Conservation (phyloP, 1,284 basidiomycete genomes). For the Austroboletus niveus region DNA sequence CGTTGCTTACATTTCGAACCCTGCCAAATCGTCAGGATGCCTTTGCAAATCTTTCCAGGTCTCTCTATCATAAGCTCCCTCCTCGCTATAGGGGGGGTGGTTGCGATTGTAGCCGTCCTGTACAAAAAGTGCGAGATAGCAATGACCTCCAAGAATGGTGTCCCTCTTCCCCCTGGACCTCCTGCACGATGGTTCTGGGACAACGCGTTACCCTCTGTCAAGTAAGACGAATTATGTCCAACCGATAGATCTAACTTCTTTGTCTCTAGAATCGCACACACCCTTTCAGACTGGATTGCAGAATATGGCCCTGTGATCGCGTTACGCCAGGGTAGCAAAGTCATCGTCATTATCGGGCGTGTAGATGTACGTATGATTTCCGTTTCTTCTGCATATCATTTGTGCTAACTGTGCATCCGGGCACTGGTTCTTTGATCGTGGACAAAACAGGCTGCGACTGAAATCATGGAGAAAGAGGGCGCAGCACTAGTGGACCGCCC, state of each 20-base stretch:
- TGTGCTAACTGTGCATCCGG: too few relatives aligned
- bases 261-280: constrained; percentile 12
- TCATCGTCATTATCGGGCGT: constrained; percentile 31
- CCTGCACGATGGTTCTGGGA: constrained; percentile 28
- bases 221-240: constrained; percentile 10
- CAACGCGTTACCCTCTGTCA: constrained; percentile 16
- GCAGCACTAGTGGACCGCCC: constrained; percentile 33
- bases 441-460: constrained; percentile 19
- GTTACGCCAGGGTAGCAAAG: constrained; percentile 25
- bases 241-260: neutral
- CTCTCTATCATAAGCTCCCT: too few relatives aligned
- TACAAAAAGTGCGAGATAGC: constrained; percentile 1
- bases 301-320: constrained; percentile 36
- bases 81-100: neutral
- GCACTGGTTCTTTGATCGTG: too few relatives aligned
- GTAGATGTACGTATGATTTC: constrained; percentile 28
- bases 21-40: too few relatives aligned
- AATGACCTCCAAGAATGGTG: constrained; percentile 1
- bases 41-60: too few relatives aligned
- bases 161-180: constrained; percentile 29
- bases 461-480: constrained; percentile 39
- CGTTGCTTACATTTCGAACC: too few relatives aligned
- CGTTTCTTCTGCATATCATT: too few relatives aligned
- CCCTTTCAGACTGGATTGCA: constrained; percentile 25
- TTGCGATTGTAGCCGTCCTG: neutral